phyloP scores from a whole-genome alignment of 768 basidiomycete species.

The Phaffia australis region DNA sequence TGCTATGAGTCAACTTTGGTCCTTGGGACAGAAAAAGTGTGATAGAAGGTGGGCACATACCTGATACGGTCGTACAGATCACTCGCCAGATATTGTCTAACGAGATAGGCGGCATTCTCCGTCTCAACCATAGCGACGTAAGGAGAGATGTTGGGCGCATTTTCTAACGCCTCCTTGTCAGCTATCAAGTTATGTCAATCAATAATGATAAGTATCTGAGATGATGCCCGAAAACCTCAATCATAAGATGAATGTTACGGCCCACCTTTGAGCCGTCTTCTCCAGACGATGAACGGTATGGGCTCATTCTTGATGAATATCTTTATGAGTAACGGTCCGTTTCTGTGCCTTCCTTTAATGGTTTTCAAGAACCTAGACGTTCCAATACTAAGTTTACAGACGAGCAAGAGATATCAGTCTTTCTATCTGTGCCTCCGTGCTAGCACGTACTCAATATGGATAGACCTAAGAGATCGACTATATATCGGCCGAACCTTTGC shows the following conservation, averaged over 20 bases:
- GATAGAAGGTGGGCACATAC: slow-evolving; percentile 42
- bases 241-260: not conserved
- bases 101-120: slow-evolving; percentile 87
- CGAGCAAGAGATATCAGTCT: not conserved
- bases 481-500: slow-evolving; percentile 53
- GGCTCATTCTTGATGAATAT: slow-evolving; percentile 92
- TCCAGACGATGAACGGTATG: slow-evolving; percentile 64
- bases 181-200: slow-evolving; percentile 42
- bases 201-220: slow-evolving; percentile 5
- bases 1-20: too few species aligned
- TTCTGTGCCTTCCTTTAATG: slow-evolving; percentile 72
- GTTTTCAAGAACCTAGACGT: slow-evolving; percentile 69
- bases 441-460: not conserved
- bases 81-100: slow-evolving; percentile 87
- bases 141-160: slow-evolving; percentile 77
- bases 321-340: slow-evolving; percentile 79
- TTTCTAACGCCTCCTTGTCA: slow-evolving; percentile 70
- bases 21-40: not conserved
- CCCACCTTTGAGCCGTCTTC: slow-evolving; percentile 58
- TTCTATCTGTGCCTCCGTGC: not conserved
- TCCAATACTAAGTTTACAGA: slow-evolving; percentile 46
- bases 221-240: not conserved
- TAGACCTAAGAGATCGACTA: not conserved
- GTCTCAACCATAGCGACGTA: slow-evolving; percentile 87
- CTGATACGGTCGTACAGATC: slow-evolving; percentile 96